Evolutionary conservation across 768 basidiomycete species (phyloP), one percentile per base, ranked within the genome.

Genomic region (Psilocybe tampanensis): DNA sequence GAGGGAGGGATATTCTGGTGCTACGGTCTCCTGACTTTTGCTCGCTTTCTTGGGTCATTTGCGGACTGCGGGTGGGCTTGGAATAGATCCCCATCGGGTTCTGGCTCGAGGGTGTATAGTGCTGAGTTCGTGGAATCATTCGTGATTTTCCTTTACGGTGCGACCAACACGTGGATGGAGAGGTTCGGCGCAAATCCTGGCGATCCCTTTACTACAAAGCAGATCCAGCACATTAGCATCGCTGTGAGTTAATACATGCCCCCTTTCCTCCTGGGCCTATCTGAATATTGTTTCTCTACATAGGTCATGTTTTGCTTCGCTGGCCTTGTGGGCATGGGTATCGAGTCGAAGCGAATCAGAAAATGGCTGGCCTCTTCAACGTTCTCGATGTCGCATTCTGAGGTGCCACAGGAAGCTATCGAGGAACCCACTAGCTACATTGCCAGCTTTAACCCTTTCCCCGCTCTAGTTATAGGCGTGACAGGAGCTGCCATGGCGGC

Each of bases 141-240:
- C 9, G 80, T 93, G 50, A 95, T 98, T 64, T 95, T 95, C 73
- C 32, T 86, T 0, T 98, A 98, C 68, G 95, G 95, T 8, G 78
- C 84, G 32, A 89, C 93, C 42, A 96, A 98, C 68, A 94, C 90
- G 15, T 98, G 94, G 93, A 94, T 98, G 92, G 96, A 98, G 73
- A 84, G 96, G 41, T 92, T 96, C 62, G 95, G 95, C 2, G 91
- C 88, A 1, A 73, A 81, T 15, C 74, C 89, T 0, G 92, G 91
- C 13, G 88, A 89, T 66, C 91, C 95, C 13, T 96, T 82, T 74
- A 90, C 91, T 1, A 90, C 94, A 22, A 96, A 94, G 71, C 85
- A 97, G 68, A 84, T 97, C 15, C 94, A 98, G 66, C 96, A 98
- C 65, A 95, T 96, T 53, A 84, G 89, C 54, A 97, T 98, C 61